Conservation (phyloP, 495 filamentous ascomycete genomes). For the Penicillium diatomitis region DNA sequence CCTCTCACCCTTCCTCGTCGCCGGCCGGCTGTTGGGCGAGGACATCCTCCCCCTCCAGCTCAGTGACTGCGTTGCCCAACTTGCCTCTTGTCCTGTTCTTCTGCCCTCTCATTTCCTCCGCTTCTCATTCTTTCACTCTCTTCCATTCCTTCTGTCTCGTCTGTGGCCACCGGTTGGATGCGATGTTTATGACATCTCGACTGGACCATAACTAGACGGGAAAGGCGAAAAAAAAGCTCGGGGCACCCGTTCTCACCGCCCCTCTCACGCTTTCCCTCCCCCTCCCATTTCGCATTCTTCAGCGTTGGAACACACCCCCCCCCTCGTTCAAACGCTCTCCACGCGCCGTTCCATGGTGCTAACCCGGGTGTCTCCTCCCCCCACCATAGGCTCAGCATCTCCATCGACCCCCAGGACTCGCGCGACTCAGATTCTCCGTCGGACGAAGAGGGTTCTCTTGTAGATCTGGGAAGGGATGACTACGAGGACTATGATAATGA, state of each 20-base stretch:
- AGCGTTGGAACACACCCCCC: conserved; percentile 16
- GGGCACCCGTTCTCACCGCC: too few species aligned
- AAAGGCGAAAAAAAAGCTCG: too few species aligned
- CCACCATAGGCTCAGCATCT: conserved; percentile 39
- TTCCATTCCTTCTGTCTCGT: neutral
- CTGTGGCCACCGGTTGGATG: neutral
- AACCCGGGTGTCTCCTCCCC: neutral
- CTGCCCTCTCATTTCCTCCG: neutral
- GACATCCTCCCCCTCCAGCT: neutral
- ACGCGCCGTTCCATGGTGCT: conserved; percentile 6
- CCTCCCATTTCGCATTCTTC: too few species aligned
- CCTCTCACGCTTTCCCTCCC: too few species aligned
- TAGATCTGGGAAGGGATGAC: conserved; percentile 43
- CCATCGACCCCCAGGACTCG: conserved; percentile 32
- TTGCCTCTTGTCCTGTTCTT: neutral
- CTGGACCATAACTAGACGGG: too few species aligned
- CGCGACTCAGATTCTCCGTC: conserved; percentile 36
- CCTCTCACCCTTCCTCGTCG: neutral
- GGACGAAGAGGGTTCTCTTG: conserved; percentile 49
- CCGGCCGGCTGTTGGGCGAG: too few species aligned
- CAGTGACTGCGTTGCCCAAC: too few species aligned
- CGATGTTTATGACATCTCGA: too few species aligned
- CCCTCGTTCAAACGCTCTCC: conserved; percentile 27
- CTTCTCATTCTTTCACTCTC: neutral
- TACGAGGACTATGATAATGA: conserved; percentile 41